Evolutionary conservation across 768 basidiomycete genomes (phyloP), one percentile per base, ranked within the genome.

Genomic region (Panaeolus papilionaceus): DNA sequence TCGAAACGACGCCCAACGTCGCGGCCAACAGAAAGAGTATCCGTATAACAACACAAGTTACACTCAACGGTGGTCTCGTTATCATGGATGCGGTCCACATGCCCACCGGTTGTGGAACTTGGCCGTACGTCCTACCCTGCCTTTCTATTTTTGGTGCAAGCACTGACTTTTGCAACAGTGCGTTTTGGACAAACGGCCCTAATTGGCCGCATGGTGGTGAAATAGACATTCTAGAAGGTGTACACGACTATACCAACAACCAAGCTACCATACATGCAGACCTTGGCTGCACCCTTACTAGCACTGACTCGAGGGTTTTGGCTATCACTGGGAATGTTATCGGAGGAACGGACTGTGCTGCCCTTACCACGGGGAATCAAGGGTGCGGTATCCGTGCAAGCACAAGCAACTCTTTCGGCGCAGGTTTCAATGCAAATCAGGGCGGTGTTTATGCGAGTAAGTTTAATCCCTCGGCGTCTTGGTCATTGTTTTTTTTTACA

Each of bases 381-480:
- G 94, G 95, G 23, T 98, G 96, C 76, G 95, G 96, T 9, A 83
- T 92, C 44, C 89, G 91, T 10, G 86, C 90, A 9, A 75, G 77
- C 38, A 80, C 83, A 63, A 79, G 77, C 64, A 88, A 86, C 67
- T 90, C 90, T 2, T 97, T 92, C 74, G 96, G 96, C n/a, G 77
- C 84, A n/a, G 88, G 82, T 12, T 98, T 96, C 83, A 98, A 98
- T 77, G 76, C 75, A n/a, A 89, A 85, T 71, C 88, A 89, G 10
- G 96, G 96, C 54, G 96, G 96, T 71, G 92, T 95, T 63, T 97
- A 95, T 79, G 92, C 92, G 63, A 94, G 94, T 95, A 74, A 77
- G 93, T 87, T n/a, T 64, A 38, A 12, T 37, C 7, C 54, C 62
- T 66, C 58, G 58, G 20, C 64, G 4, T 45, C 37, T 54, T 40